These are phyloP conservation scores for Adiantum capillusveneris DNA, from an alignment of 75 land plant genomes.

Conservation along the genomic window DNA sequence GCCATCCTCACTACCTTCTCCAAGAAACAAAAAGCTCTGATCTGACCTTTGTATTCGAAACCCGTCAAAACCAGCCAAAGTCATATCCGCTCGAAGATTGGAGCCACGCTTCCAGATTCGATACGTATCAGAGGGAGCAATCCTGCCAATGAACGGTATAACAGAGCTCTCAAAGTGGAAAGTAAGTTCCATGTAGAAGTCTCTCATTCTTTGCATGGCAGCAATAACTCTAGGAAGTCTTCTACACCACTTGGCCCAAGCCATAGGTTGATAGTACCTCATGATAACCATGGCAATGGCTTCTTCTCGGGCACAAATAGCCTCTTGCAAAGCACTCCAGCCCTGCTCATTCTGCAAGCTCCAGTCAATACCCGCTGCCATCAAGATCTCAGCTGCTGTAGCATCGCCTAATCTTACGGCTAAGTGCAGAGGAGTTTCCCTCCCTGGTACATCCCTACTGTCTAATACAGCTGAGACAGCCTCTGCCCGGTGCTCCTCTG, in stretches of 20 bases:
- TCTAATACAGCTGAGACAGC: conserved; percentile 53
- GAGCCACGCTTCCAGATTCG: conserved; percentile 77
- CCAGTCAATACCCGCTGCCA: conserved; percentile 65
- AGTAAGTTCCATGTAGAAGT: conserved; percentile 73
- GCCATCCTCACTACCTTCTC: conserved; percentile 77
- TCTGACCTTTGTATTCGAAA: conserved; percentile 72
- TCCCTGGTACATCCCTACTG: conserved; percentile 56
- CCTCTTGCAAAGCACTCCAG: conserved; percentile 73
- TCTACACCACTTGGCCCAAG: conserved; percentile 88
- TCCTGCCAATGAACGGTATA: conserved; percentile 58
- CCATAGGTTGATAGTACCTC: conserved; percentile 60
- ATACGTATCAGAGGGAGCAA: conserved; percentile 80
- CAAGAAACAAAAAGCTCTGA: conserved; percentile 73
- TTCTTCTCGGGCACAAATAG: conserved; percentile 52
- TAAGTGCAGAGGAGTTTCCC: conserved; percentile 62
- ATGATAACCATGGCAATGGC: conserved; percentile 58
- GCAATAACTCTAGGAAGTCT: conserved; percentile 57
- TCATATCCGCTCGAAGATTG: conserved; percentile 74
- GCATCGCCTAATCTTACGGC: conserved; percentile 52
- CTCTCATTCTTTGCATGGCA: conserved; percentile 68
- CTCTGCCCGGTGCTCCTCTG: conserved; percentile 53
- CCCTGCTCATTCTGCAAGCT: conserved; percentile 68
- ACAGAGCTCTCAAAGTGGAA: conserved; percentile 78
- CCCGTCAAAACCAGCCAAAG: conserved; percentile 80
- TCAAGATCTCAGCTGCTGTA: conserved; percentile 39